Conservation (phyloP, 495 filamentous ascomycete species). For the Darksidea phi region DNA sequence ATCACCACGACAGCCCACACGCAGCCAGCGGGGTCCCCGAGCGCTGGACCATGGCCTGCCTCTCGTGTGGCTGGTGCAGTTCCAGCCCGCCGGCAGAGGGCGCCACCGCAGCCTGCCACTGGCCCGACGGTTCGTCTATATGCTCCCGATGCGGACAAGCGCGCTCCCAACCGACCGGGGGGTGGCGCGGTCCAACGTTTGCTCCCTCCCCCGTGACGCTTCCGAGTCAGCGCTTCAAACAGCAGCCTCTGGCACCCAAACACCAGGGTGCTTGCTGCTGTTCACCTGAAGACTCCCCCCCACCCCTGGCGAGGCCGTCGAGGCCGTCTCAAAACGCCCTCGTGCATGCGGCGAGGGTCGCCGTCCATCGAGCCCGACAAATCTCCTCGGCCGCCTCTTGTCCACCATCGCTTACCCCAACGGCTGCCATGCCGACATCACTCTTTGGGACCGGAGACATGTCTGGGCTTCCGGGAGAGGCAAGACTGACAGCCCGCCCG, state of each 20-base stretch:
- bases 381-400: background rate
- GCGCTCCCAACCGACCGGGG: slow-evolving; percentile 10
- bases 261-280: slow-evolving; percentile 7
- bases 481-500: background rate
- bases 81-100: slow-evolving; percentile 19
- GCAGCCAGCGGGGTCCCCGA: slow-evolving; percentile 30
- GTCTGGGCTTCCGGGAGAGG: background rate
- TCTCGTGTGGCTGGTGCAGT: slow-evolving; percentile 26
- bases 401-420: slow-evolving; percentile 10
- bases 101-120: background rate
- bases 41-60: slow-evolving; percentile 14
- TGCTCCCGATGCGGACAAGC: slow-evolving; percentile 16
- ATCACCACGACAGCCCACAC: slow-evolving; percentile 6
- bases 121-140: slow-evolving; percentile 17
- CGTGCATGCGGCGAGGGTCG: slow-evolving; percentile 24
- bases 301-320: slow-evolving; percentile 1
- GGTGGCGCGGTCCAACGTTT: too few relatives aligned
- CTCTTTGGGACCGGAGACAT: slow-evolving; percentile 15
- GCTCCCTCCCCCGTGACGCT: slow-evolving; percentile 14
- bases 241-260: slow-evolving; percentile 18
- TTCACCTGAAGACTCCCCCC: too few relatives aligned
- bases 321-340: slow-evolving; percentile 14
- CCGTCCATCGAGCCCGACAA: slow-evolving; percentile 16
- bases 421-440: background rate
- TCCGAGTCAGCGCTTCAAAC: slow-evolving; percentile 34